Base-by-base conservation (phyloP, 2,329 filamentous ascomycete genomes). In the Phialophora chinensis region DNA sequence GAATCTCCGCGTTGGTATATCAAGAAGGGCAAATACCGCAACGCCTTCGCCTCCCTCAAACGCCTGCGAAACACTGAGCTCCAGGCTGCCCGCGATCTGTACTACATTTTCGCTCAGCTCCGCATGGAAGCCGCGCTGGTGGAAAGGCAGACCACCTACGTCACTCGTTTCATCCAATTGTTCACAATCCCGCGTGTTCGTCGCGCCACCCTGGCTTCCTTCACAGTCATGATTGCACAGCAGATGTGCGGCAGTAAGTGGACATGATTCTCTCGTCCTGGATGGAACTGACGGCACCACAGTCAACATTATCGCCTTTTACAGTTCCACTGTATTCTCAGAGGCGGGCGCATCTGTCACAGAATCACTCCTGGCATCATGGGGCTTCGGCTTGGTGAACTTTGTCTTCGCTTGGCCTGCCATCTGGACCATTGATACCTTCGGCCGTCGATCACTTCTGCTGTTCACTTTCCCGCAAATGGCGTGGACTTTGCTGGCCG, bases 381-480 rank as follows among this genome's bases (percentile, higher is more conserved):
- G 70, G 66, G 69, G 70, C 17, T 72, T 72, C 33, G 71, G 70
- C 27, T 60, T 70, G 17, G 71, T 72, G 52, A 72, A 72, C 60
- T 72, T 72, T 47, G 66, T 72, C 17, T 72, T 72, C 54, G 71
- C 70, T 4, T 70, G 68, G 68, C 71, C 71, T 10, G 71, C 71
- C 7, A 71, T 72, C 47, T 72, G 83, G 81, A 90, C 88, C 0
- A 90, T 90, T 67, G 88, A 90, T 73, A 89, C 87, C 0, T 89
- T 85, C 68, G 88, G 87, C n/a, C 85, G 88, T 38, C 83, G 88
- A 38, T 79, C 85, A 17, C 79, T 90, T 12, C 80, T 89, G 1
- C 78, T 89, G 0, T 89, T 90, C 75, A 90, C 88, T 2, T 89
- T 90, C 73, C 87, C 87, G 0, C 82, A 89, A 66, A 90, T 90